Evolutionary conservation across 441 rosid species (phyloP).

Genomic region (Syzygium syzygioides): DNA sequence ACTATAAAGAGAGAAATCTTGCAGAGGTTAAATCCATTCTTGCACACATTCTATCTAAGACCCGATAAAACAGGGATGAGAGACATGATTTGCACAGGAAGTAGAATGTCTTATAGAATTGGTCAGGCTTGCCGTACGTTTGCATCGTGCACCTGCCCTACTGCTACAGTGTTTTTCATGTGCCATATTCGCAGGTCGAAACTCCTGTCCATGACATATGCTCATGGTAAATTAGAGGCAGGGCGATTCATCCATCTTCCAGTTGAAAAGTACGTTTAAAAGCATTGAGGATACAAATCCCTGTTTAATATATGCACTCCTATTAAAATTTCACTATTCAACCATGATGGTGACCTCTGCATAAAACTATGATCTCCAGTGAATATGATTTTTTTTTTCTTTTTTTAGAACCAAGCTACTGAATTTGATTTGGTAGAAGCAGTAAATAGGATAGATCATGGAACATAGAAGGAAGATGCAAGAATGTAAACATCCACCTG

Average conservation of each 20-base stretch:
- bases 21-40: background rate
- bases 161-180: background rate
- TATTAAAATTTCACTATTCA: background rate
- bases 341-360: background rate
- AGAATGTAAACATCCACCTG: constrained; percentile 20
- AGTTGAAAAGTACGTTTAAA: background rate
- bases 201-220: background rate
- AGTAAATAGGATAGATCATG: background rate
- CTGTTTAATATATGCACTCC: background rate
- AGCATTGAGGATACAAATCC: background rate
- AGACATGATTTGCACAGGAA: background rate
- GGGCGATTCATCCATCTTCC: background rate
- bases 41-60: background rate
- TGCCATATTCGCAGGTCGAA: background rate
- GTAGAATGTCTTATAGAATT: background rate
- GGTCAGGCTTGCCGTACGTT: background rate
- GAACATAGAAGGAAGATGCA: background rate
- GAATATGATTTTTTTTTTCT: background rate
- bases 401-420: background rate
- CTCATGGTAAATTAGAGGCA: background rate
- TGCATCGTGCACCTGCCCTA: background rate
- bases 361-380: background rate
- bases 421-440: background rate
- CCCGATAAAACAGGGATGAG: background rate
- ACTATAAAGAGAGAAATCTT: background rate